Conservation (phyloP, 805 yeast genomes). For the Candida railenensis region DNA sequence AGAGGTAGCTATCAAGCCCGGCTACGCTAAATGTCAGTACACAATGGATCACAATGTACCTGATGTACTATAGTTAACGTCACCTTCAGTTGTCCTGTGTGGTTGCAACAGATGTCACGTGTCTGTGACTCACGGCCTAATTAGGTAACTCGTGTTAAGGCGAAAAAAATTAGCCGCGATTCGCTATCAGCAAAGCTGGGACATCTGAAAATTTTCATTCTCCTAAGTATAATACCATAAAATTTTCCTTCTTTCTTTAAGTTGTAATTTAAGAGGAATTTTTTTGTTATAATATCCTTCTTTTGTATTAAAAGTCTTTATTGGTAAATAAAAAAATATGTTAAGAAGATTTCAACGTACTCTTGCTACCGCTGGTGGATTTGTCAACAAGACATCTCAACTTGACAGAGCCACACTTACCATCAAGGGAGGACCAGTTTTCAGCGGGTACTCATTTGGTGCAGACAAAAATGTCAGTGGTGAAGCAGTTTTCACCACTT, state of each 20-base stretch:
- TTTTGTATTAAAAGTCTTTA: too few relatives aligned
- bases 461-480: slow-evolving; percentile 91
- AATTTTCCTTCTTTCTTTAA: not conserved
- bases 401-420: slow-evolving; percentile 86
- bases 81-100: not conserved
- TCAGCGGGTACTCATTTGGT: slow-evolving; percentile 93
- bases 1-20: too few relatives aligned
- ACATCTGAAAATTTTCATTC: slow-evolving; percentile 9
- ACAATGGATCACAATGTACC: too few relatives aligned
- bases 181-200: slow-evolving; percentile 25
- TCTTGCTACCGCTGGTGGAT: slow-evolving; percentile 37
- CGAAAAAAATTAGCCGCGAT: slow-evolving; percentile 30
- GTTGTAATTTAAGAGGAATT: not conserved
- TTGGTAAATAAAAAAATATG: slow-evolving; percentile 5
- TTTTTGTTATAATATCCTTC: not conserved
- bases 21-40: too few relatives aligned
- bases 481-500: slow-evolving; percentile 97
- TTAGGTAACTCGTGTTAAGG: slow-evolving; percentile 16
- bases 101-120: slow-evolving; percentile 1
- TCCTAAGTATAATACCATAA: not conserved
- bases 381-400: slow-evolving; percentile 34
- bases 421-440: slow-evolving; percentile 89
- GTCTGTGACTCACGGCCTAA: slow-evolving; percentile 24
- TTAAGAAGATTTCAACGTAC: slow-evolving; percentile 18
- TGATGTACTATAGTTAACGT: not conserved